A percentile compares a stretch with the other conserved stretches of the same genome.
Evolutionary conservation across 495 filamentous ascomycete species (phyloP).

Genomic region (Durotheca rogersii): DNA sequence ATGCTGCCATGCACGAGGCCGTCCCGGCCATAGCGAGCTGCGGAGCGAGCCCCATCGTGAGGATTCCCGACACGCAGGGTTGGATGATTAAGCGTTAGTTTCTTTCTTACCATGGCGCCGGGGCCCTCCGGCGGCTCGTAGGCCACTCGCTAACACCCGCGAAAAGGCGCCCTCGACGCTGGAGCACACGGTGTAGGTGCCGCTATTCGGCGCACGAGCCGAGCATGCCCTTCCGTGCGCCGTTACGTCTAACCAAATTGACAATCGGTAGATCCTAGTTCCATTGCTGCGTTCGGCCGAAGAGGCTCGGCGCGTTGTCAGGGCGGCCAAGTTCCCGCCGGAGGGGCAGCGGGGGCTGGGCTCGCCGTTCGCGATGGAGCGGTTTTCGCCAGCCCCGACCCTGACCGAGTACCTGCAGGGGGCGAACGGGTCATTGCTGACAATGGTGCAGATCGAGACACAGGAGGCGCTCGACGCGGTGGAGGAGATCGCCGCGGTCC

Average conservation of each 20-base stretch:
- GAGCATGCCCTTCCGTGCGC: too few relatives aligned
- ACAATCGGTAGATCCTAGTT: slow-evolving; percentile 55
- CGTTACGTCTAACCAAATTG: slow-evolving; percentile 2
- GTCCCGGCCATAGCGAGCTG: slow-evolving; percentile 69
- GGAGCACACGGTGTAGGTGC: slow-evolving; percentile 64
- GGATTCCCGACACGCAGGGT: slow-evolving; percentile 63
- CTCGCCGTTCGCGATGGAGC: slow-evolving; percentile 65
- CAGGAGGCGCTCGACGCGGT: slow-evolving; percentile 67
- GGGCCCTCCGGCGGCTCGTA: too few relatives aligned
- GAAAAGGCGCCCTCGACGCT: slow-evolving; percentile 66
- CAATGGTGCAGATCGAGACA: slow-evolving; percentile 83
- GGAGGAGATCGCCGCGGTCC: slow-evolving; percentile 69
- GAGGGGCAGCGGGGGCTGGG: slow-evolving; percentile 64
- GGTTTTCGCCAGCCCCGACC: slow-evolving; percentile 56
- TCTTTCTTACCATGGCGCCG: too few relatives aligned
- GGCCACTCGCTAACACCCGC: too few relatives aligned
- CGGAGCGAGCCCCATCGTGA: slow-evolving; percentile 66
- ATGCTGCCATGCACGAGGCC: slow-evolving; percentile 80
- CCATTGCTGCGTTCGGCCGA: slow-evolving; percentile 65
- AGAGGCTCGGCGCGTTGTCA: slow-evolving; percentile 60
- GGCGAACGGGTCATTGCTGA: slow-evolving; percentile 69
- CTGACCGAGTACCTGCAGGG: slow-evolving; percentile 69
- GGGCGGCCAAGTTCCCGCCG: slow-evolving; percentile 67
- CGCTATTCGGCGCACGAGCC: too few relatives aligned
- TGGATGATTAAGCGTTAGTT: slow-evolving; percentile 71